Conservation (phyloP, 805 yeast genomes). For the Schizosaccharomyces octosporus region DNA sequence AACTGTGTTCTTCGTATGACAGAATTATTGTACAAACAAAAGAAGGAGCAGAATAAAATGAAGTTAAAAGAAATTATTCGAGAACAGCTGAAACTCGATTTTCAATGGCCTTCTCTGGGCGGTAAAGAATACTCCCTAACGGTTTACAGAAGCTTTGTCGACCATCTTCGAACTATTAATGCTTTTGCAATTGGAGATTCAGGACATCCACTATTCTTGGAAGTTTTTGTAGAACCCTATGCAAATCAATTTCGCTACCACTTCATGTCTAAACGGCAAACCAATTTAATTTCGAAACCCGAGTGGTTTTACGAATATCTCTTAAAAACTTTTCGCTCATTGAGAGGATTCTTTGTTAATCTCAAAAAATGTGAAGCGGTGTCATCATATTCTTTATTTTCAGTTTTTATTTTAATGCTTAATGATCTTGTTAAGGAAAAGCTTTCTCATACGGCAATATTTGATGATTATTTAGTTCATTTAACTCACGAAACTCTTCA, state of each 20-base stretch:
- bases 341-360: background rate
- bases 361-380: background rate
- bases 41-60: background rate
- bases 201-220: background rate
- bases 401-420: background rate
- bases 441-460: background rate
- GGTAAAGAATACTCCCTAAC: background rate
- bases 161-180: background rate
- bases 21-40: background rate
- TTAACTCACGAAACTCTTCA: background rate
- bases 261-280: background rate
- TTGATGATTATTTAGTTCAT: background rate
- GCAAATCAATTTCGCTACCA: background rate
- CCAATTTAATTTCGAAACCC: background rate
- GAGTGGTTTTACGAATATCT: background rate
- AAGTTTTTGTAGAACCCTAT: background rate
- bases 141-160: background rate
- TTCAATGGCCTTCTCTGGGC: background rate
- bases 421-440: background rate
- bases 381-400: background rate
- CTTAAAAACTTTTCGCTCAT: background rate
- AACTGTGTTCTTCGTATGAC: background rate
- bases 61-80: background rate
- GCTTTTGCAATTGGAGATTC: background rate
- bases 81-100: background rate